phyloP scores from a whole-genome alignment of 1,284 basidiomycete genomes.

The Melampsora larici-populina region DNA sequence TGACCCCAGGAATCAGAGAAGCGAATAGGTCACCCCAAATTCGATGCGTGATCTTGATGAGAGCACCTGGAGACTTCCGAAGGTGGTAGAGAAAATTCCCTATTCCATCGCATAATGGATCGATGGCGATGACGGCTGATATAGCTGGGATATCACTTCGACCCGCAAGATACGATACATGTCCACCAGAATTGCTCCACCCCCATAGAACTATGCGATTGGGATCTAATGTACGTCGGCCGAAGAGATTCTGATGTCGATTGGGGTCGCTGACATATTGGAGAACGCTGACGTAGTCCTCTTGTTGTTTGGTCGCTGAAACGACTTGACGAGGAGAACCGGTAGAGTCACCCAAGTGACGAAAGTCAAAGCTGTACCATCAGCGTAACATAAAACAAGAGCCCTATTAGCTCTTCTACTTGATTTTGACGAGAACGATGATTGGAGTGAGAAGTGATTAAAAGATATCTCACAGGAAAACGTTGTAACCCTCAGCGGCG shows the following conservation, averaged over 20 bases:
- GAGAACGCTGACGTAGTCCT: conserved; percentile 26
- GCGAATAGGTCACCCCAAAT: conserved; percentile 15
- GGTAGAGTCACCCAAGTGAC: conserved; percentile 28
- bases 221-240: not conserved
- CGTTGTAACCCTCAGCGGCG: conserved; percentile 22
- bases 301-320: conserved; percentile 6
- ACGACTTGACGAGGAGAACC: conserved; percentile 23
- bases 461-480: conserved; percentile 13
- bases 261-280: conserved; percentile 22
- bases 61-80: not conserved
- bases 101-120: conserved; percentile 24
- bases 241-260: conserved; percentile 3
- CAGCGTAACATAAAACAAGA: not conserved
- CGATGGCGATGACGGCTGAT: conserved; percentile 22
- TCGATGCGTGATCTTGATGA: conserved; percentile 14
- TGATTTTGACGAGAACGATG: not conserved
- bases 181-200: conserved; percentile 37
- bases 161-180: conserved; percentile 19
- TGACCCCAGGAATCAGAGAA: conserved; percentile 2
- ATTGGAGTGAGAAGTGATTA: not conserved
- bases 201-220: conserved; percentile 26
- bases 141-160: conserved; percentile 22
- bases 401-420: not conserved
- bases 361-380: conserved; percentile 18
- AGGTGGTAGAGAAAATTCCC: conserved; percentile 21